These are phyloP conservation scores for Polysphondylium violaceum DNA, from an alignment of 78 protist species.

Conservation along the genomic window DNA sequence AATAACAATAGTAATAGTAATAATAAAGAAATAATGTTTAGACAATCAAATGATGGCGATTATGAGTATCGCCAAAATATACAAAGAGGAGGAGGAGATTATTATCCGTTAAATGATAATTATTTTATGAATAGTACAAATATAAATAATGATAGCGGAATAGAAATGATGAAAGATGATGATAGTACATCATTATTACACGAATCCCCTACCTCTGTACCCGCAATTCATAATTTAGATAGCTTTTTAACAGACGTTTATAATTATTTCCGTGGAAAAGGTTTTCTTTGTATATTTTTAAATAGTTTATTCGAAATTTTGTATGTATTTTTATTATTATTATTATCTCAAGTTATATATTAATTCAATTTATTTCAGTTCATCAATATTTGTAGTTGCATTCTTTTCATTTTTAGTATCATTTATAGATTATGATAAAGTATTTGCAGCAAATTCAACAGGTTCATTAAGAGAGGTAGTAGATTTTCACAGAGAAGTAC, in stretches of 20 bases:
- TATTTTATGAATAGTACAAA: neutral
- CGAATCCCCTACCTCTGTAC: constrained; percentile 2
- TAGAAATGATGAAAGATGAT: constrained; percentile 3
- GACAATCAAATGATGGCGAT: neutral
- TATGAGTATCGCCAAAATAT: too few species aligned
- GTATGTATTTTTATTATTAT: constrained; percentile 1
- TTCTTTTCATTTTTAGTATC: constrained; percentile 77
- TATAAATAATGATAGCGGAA: constrained; percentile 2
- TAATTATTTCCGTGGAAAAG: constrained; percentile 75
- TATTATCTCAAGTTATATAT: neutral
- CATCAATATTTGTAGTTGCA: constrained; percentile 72
- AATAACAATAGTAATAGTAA: neutral
- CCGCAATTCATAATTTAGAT: constrained; percentile 72
- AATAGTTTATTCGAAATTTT: constrained; percentile 45
- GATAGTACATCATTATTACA: neutral
- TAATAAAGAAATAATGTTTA: neutral
- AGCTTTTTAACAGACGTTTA: constrained; percentile 64
- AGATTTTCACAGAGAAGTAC: constrained; percentile 24
- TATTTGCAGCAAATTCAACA: constrained; percentile 14
- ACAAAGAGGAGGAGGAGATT: constrained; percentile 47
- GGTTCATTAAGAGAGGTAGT: neutral
- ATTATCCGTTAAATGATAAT: constrained; percentile 44
- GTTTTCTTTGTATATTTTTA: constrained; percentile 56
- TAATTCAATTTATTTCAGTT: constrained; percentile 1
- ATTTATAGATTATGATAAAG: constrained; percentile 43